Evolutionary conservation across 2,329 filamentous ascomycete species (phyloP), one percentile per base, ranked within the genome.

Genomic region (Phialophora chinensis): DNA sequence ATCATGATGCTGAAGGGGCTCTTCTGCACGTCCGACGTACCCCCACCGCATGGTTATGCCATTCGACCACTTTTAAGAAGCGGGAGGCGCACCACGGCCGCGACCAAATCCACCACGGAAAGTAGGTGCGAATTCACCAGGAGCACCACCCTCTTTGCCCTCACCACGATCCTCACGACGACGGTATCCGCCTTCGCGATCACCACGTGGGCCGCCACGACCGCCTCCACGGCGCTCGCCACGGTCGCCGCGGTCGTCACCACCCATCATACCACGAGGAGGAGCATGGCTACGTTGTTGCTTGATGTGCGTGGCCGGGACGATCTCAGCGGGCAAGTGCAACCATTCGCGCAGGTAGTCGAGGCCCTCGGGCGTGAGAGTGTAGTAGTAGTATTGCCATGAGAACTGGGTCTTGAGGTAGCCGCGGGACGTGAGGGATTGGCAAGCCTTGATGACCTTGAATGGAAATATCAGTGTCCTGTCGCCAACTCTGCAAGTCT

Each of bases 351-450:
- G 94, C 83, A 99, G 93, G 89, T 99, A 99, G 87, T 98, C 94
- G 82, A 99, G 94, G 86, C 95, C 95, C 88, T 98, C 93, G 80
- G 93, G 92, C 82, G 94, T 97, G 84, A 99, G 90, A 84, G 95
- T 97, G 90, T 99, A 99, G 91, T 99, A 99, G 91, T 98, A 97
- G 89, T 93, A 97, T 86, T 97, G 93, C 93, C 93, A 97, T 75
- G 93, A 97, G 91, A 99, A 99, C 85, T 96, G 95, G 78, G 95
- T 99, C 92, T 99, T 99, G 86, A 99, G 89, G 85, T 92, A 98
- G 82, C 94, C 94, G 82, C 95, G 94, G 77, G 93, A 97, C 86
- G 90, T 96, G 80, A 99, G 90, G 73, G 95, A 99, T 88, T 99
- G 95, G 86, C 89, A 90, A 79, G 95, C 95, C 90, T 99, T 99